Evolutionary conservation across 2,329 filamentous ascomycete genomes (phyloP), one percentile per base, ranked within the genome.

Genomic region (Penicillium sp.): DNA sequence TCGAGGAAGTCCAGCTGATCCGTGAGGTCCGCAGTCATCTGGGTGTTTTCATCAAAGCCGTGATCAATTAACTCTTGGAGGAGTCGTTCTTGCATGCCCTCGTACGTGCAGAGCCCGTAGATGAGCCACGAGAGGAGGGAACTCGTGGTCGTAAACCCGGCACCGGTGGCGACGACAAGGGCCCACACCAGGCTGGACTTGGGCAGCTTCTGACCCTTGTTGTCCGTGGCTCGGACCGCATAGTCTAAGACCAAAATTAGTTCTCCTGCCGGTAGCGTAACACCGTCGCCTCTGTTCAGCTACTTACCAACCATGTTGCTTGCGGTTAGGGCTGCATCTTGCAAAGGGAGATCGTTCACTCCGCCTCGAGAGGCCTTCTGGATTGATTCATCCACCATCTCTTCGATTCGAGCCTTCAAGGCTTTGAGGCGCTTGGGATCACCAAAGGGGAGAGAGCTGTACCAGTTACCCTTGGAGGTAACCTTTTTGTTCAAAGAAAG

Each of bases 121-220:
- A 86, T 67, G 1, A 84, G 74, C 85, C 84, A 87, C 0, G 83
- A 85, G 1, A 87, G 75, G 3, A 87, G 78, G 0, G 83, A 83
- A 2, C 80, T 82, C 0, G 83, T 87, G 0, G 85, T 87, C 1
- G 82, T 85, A 73, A 87, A 87, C 18, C 85, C 85, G 2, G 85
- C 85, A 4, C 77, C 85, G 0, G 80, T 83, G 6, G 79, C 79
- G 3, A 86, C 82, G 2, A 85, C 73, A 0, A 86, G 72, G 1
- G 73, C 71, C 62, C 66, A 66, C 35, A 81, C 70, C n/a, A 79
- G 64, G 53, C 70, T 73, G 4, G 76, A 70, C 36, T 75, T 70
- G 0, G 84, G 82, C 0, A 87, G 71, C 59, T 84, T 82, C 54
- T 84, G 77, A 37, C 85, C 85, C 46, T 83, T 81, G 63, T 69